Evolutionary conservation across 1,284 basidiomycete species (phyloP).

Genomic region (Moesziomyces parantarcticus): DNA sequence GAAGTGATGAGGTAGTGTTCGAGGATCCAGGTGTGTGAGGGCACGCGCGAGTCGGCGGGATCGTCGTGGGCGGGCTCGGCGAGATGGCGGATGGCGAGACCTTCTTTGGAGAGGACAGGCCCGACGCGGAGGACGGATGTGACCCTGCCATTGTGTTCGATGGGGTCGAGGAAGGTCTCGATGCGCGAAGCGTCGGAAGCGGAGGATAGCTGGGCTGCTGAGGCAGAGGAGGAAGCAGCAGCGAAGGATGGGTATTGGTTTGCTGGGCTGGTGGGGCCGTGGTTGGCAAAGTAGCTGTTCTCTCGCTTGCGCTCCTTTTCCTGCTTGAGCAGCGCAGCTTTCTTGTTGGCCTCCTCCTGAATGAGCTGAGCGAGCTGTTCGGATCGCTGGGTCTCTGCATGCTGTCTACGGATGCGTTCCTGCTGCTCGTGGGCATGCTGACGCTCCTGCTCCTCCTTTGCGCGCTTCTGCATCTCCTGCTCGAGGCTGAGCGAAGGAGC

Average conservation of each 20-base stretch:
- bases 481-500: constrained; percentile 57
- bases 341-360: constrained; percentile 52
- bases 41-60: constrained; percentile 29
- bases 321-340: constrained; percentile 47
- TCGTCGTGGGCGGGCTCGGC: constrained; percentile 45
- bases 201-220: constrained; percentile 9
- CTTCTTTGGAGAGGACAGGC: constrained; percentile 41
- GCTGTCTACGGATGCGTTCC: constrained; percentile 28
- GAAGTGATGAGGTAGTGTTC: constrained; percentile 58
- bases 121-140: constrained; percentile 53
- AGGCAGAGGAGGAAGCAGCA: constrained; percentile 1
- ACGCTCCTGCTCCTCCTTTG: constrained; percentile 47
- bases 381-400: constrained; percentile 51
- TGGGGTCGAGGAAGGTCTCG: constrained; percentile 58
- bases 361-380: constrained; percentile 57
- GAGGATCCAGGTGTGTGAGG: constrained; percentile 51
- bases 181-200: constrained; percentile 21
- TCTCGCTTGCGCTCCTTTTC: constrained; percentile 50
- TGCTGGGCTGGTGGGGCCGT: constrained; percentile 23
- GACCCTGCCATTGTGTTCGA: constrained; percentile 44
- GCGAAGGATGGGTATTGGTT: constrained; percentile 7
- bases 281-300: constrained; percentile 31
- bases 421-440: constrained; percentile 35
- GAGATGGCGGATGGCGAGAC: constrained; percentile 46
- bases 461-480: constrained; percentile 61